phyloP scores from a whole-genome alignment of 257 asterid genomes.

The Salvia miltiorrhiza region DNA sequence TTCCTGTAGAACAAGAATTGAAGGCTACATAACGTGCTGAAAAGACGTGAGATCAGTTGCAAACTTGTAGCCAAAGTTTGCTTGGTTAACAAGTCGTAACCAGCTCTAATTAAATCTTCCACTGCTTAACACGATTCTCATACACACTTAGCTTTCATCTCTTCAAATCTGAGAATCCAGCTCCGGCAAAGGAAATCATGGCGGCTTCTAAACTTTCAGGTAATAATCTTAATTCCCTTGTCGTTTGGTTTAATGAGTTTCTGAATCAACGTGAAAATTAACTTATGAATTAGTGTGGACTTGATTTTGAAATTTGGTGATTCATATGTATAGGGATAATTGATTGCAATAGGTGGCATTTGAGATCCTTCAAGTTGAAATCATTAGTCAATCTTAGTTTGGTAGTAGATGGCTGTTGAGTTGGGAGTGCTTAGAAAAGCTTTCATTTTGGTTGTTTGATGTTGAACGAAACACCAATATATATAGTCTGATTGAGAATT shows the following conservation, averaged over 20 bases:
- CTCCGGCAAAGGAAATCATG: no score
- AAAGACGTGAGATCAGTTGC: no score
- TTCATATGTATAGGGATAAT: background rate
- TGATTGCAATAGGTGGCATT: background rate
- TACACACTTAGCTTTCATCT: no score
- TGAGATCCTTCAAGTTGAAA: background rate
- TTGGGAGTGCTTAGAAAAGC: no score
- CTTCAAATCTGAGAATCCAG: slow-evolving; percentile 56
- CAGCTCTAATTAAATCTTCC: no score
- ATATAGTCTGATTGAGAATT: no score
- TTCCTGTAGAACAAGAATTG: no score
- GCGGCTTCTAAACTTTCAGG: slow-evolving; percentile 49
- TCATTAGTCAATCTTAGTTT: background rate
- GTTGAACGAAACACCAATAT: background rate
- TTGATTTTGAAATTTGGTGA: background rate
- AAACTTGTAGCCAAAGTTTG: no score
- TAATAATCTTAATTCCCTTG: background rate
- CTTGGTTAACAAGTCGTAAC: no score
- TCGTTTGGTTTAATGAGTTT: background rate
- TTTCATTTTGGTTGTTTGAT: background rate
- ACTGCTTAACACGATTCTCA: no score
- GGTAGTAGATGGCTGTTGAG: no score
- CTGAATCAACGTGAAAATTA: slow-evolving; percentile 6
- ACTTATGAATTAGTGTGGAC: background rate
- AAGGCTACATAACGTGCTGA: no score